Base-by-base conservation (phyloP, 106 monocot genomes). In the Dioscorea alata region DNA sequence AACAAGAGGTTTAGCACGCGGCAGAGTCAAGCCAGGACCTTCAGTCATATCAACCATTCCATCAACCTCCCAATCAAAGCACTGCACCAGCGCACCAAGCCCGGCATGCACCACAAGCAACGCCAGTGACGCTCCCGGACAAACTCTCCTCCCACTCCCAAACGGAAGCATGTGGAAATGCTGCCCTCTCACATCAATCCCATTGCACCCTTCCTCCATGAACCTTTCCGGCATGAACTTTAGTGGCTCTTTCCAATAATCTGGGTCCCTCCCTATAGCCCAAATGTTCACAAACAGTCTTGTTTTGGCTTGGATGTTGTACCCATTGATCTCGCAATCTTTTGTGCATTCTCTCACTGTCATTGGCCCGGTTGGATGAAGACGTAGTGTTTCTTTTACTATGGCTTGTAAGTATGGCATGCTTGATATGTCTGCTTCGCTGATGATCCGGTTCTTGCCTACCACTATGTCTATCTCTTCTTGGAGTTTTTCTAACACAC, bases 111-210 rank as follows among this genome's bases (percentile, higher is more conserved):
- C 70, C 33, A 84, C 69, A 71, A 72, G 77, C 62, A 80, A 33
- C n/a, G 76, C 86, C 18, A 83, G 74, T 16, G 13, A 34, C 48
- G 64, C 67, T 16, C 86, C 82, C 1, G 86, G 82, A 63, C 86
- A 86, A 73, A 75, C 78, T 49, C 88, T 78, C 69, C 80, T 57
- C 14, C 88, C 88, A 1, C 72, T 54, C 8, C 88, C 88, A 58
- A 88, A 84, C 12, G 82, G 76, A 50, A 82, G 51, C 58, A 77
- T 49, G 57, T 69, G 63, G 77, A 50, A 73, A 23, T 77, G 23
- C 23, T 76, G 62, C 34, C 82, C 82, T 63, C 42, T 82, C 25
- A 66, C 25, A 22, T 75, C 65, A 14, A 75, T n/a, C 24, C 14
- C 20, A 25, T 13, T 12, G 25, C 14, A 4, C 32, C 16, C 52